Evolutionary conservation across 2,329 filamentous ascomycete genomes (phyloP).

Genomic region (Cercospora nicotianae): DNA sequence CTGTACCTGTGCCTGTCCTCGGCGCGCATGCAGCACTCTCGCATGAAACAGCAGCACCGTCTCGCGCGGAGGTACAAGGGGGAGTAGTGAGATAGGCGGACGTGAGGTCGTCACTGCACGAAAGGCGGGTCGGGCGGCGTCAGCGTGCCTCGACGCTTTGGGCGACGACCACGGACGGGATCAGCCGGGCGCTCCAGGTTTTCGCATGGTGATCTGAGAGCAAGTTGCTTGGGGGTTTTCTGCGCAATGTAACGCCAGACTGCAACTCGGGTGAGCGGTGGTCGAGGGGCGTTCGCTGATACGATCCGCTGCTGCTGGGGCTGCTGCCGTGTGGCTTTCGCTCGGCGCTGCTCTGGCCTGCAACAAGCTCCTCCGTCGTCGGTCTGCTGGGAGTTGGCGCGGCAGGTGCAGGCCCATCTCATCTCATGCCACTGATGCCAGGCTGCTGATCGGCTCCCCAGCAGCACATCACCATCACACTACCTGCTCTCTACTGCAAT

Average conservation of each 20-base stretch:
- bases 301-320: not conserved
- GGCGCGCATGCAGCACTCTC: conserved; percentile 4
- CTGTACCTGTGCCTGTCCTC: not conserved
- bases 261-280: conserved; percentile 9
- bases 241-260: conserved; percentile 12
- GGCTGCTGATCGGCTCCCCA: conserved; percentile 16
- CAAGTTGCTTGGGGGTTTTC: not conserved
- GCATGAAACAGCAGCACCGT: conserved; percentile 11
- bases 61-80: not conserved
- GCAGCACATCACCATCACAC: conserved; percentile 1
- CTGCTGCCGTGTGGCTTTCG: not conserved
- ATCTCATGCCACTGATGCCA: not conserved
- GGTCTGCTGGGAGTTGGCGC: not conserved
- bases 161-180: not conserved
- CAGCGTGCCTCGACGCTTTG: too few species aligned
- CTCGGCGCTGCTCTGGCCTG: not conserved
- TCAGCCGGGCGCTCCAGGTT: not conserved
- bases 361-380: not conserved
- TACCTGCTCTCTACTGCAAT: conserved; percentile 8
- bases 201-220: not conserved
- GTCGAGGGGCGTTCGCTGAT: not conserved
- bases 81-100: not conserved
- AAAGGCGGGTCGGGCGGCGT: not conserved
- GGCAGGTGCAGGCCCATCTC: not conserved
- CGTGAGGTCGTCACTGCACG: not conserved